Evolutionary conservation across 352 stramenopile species (phyloP), one percentile per base, ranked within the genome.

Genomic region (Phytophthora multivora): DNA sequence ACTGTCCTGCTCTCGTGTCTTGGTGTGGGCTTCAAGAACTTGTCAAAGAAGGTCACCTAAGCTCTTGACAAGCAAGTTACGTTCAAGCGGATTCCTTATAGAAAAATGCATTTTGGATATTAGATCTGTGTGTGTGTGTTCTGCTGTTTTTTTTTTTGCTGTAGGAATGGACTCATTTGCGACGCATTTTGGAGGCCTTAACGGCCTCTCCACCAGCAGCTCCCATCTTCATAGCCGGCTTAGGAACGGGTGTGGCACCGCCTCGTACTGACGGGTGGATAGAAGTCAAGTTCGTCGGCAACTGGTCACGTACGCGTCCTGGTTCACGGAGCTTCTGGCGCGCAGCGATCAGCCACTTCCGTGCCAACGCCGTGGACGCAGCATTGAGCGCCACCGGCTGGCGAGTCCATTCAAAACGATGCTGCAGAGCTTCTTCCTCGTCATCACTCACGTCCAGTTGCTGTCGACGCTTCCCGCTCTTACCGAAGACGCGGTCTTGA

Each of bases 31-130:
- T 98, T 97, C 76, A 98, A 98, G 79, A 98, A 98, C 77, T 63
- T 98, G 50, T 83, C 89, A 58, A 97, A 97, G 66, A 98, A 97
- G 71, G 92, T 98, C 54, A 98, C 93, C 40, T 98, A 97, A 82
- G 79, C 16, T 23, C 10, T 30, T 26, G 11, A 10, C 8, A 19
- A 12, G 21, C 21, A 23, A 35, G 18, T 25, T 43, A 19, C 38
- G 9, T 49, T 39, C 30, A 54, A 63, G 50, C 35, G 23, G 42
- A 40, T 30, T 63, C 59, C 45, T 63, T 62, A 66, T 73, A 71
- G 59, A 77, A 51, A 68, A 72, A 64, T 76, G 55, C 58, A 68
- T 64, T 63, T 60, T 69, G 46, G 43, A 69, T 63, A 61, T 64
- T n/a, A 18, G 65, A 63, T 35, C 61, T 54, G 23, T 35, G 30